phyloP scores from a whole-genome alignment of 345 rosid genomes.

The Camelina sativa region DNA sequence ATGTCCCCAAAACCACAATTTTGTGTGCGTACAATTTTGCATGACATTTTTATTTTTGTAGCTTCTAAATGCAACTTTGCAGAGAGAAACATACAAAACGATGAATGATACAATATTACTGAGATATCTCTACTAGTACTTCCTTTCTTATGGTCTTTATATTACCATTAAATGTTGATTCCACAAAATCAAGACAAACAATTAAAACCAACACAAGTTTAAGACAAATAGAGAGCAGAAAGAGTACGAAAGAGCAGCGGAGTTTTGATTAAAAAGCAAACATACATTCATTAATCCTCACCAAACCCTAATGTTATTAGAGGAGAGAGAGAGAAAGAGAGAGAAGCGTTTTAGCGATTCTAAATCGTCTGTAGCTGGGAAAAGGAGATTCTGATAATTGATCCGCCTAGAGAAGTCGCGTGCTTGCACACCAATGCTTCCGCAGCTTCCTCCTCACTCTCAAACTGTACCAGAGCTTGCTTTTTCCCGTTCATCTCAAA shows the following conservation, averaged over 20 bases:
- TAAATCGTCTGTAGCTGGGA: constrained; percentile 87
- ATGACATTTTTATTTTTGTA: no score
- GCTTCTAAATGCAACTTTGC: no score
- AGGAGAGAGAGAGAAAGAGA: neutral
- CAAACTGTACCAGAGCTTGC: constrained; percentile 85
- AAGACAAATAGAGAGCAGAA: neutral
- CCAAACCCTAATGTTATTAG: constrained; percentile 43
- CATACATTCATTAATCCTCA: constrained; percentile 40
- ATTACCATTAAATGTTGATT: constrained; percentile 18
- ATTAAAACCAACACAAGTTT: constrained; percentile 15
- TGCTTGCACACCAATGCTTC: constrained; percentile 96
- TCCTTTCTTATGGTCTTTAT: constrained; percentile 10
- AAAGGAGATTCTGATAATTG: constrained; percentile 90
- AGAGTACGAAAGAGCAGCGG: constrained; percentile 13
- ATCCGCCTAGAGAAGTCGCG: constrained; percentile 77
- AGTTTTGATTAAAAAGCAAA: constrained; percentile 17
- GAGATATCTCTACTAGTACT: neutral
- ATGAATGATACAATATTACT: neutral
- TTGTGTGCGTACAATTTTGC: no score
- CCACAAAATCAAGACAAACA: constrained; percentile 32
- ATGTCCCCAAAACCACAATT: no score
- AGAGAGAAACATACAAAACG: neutral
- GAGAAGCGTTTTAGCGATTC: neutral
- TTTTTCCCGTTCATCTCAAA: constrained; percentile 97
- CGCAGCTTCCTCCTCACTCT: constrained; percentile 87